Evolutionary conservation across 2,329 filamentous ascomycete genomes (phyloP), one percentile per base, ranked within the genome.

Genomic region (Fusarium kyushuense): DNA sequence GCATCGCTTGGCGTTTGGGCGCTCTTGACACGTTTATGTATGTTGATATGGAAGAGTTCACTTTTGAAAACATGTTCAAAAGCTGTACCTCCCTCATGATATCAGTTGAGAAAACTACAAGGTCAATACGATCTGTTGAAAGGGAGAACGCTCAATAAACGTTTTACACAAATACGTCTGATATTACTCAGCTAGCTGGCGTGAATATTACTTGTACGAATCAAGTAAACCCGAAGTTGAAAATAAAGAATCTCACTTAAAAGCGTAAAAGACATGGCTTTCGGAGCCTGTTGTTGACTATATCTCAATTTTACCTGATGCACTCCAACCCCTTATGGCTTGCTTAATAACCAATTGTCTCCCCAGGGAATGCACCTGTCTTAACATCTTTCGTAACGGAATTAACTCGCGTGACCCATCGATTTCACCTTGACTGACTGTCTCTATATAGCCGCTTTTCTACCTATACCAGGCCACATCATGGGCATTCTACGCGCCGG

Each of bases 401-500:
- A 43, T 46, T 58, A 63, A 42, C 11, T 23, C 32, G 67, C 46
- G 49, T 52, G 51, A 49, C 65, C 65, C 68, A 67, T 69, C 19
- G 40, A 66, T 51, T 54, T 56, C 58, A 25, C 62, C 65, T 42
- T 42, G 27, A 27, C 41, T 21, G 41, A 5, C 5, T 25, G 25
- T 43, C 27, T 54, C 21, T 21, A 11, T n/a, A 3, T 16, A 38
- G 33, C 36, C 29, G 32, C 14, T 16, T 56, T 54, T 55, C 23
- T 21, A 27, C 27, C 32, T 38, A 25, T 16, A 19, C 21, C 21
- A 21, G n/a, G 19, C 35, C 35, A 38, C n/a, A 11, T 17, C 21
- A 23, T 14, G 3, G 8, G 19, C 19, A 36, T 53, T 63, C 59
- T 60, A 92, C 48, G 85, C 87, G 45, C 92, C 92, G 17, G 91